Conservation (phyloP, 192 early-diverging fungal species). For the Linnemannia elongata region DNA sequence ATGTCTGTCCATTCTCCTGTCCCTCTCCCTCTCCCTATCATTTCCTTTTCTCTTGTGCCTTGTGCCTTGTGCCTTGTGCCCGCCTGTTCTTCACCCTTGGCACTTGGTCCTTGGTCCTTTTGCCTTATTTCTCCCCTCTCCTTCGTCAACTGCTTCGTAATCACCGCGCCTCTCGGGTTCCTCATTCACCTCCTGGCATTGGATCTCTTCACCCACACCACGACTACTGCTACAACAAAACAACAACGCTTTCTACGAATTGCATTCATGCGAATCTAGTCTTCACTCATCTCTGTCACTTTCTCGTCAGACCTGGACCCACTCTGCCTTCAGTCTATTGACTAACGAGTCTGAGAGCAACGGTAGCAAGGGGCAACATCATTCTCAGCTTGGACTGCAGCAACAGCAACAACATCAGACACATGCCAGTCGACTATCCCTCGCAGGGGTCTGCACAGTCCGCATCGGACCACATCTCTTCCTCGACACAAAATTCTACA, state of each 20-base stretch:
- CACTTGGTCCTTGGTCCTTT: not conserved
- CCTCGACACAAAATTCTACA: constrained; percentile 53
- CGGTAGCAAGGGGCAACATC: constrained; percentile 1
- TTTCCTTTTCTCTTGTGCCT: not conserved
- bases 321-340: constrained; percentile 28
- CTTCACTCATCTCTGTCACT: constrained; percentile 25
- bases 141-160: not conserved
- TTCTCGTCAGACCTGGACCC: constrained; percentile 51
- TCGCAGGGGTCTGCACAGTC: constrained; percentile 58
- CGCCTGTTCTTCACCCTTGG: not conserved
- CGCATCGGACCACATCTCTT: constrained; percentile 70
- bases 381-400: not conserved
- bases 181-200: not conserved
- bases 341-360: constrained; percentile 1
- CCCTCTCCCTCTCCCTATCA: not conserved
- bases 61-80: not conserved
- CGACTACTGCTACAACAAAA: not conserved
- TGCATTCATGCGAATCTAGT: not conserved
- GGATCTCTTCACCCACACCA: too few relatives aligned
- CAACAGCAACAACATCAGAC: constrained; percentile 7
- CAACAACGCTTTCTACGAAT: too few relatives aligned
- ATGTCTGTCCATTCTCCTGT: not conserved
- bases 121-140: not conserved
- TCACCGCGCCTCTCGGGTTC: not conserved
- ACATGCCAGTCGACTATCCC: constrained; percentile 14